These are phyloP conservation scores for Cucumis hystrix DNA, from an alignment of 306 rosid genomes.

Conservation along the genomic window DNA sequence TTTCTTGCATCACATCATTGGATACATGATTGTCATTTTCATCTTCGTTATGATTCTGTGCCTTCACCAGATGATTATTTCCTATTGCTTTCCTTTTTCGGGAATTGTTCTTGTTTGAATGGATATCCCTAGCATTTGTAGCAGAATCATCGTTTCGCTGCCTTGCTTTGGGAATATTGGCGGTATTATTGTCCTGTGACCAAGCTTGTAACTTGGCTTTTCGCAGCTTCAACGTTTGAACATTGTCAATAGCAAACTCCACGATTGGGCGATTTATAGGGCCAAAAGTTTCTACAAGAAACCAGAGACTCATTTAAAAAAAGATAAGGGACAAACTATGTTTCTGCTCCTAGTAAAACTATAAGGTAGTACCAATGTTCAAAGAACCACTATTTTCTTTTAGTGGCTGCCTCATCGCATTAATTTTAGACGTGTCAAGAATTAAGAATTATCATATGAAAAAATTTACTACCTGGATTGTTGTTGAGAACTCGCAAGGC, in stretches of 20 bases:
- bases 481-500: conserved; percentile 90
- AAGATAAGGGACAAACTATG: background rate
- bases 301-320: background rate
- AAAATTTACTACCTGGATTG: conserved; percentile 63
- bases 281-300: conserved; percentile 63
- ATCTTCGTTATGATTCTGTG: conserved; percentile 12
- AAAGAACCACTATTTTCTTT: background rate
- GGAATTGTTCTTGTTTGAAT: conserved; percentile 11
- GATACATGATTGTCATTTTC: conserved; percentile 12
- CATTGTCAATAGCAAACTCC: conserved; percentile 88
- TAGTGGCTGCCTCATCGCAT: background rate
- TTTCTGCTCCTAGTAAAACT: background rate
- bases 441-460: background rate
- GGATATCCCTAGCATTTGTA: conserved; percentile 10
- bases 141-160: conserved; percentile 15
- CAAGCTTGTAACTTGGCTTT: conserved; percentile 44
- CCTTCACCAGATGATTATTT: conserved; percentile 17
- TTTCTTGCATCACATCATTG: conserved; percentile 20
- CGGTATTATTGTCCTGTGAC: conserved; percentile 18
- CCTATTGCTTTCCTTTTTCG: conserved; percentile 40
- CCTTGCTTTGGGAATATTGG: background rate
- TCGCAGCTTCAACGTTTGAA: conserved; percentile 55
- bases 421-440: background rate
- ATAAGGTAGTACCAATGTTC: background rate
- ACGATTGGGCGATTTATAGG: conserved; percentile 84